Conservation (phyloP, 2,329 filamentous ascomycete species). For the Monosporascus sp. region DNA sequence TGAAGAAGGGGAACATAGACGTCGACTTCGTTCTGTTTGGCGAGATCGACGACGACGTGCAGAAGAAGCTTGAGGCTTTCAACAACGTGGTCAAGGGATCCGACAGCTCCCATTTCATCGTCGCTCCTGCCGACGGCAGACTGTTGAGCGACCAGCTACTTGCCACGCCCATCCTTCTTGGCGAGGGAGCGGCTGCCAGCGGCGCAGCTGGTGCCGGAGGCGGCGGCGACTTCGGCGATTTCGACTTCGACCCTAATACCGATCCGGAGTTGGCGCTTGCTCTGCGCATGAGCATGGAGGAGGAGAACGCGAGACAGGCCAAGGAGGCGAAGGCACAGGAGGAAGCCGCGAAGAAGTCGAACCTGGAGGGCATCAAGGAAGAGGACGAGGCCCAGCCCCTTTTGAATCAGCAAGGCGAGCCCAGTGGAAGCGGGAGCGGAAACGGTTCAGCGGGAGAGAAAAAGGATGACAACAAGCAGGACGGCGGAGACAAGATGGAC, state of each 20-base stretch:
- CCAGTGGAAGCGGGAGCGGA: slow-evolving; percentile 51
- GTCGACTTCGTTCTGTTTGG: slow-evolving; percentile 96
- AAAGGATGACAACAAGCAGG: slow-evolving; percentile 49
- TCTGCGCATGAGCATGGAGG: slow-evolving; percentile 95
- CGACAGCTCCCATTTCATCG: slow-evolving; percentile 86
- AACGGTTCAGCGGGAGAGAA: slow-evolving; percentile 32
- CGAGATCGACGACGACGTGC: slow-evolving; percentile 80
- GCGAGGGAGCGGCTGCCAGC: slow-evolving; percentile 63
- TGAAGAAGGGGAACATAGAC: slow-evolving; percentile 96
- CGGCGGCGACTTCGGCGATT: slow-evolving; percentile 67
- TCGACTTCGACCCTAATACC: slow-evolving; percentile 83
- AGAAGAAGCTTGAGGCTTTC: slow-evolving; percentile 91
- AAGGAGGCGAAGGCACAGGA: slow-evolving; percentile 75
- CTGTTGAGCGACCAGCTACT: slow-evolving; percentile 90
- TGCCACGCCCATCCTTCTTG: slow-evolving; percentile 82
- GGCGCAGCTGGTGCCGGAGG: slow-evolving; percentile 52
- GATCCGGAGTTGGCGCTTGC: slow-evolving; percentile 94
- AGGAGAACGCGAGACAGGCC: slow-evolving; percentile 91
- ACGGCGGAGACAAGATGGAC: slow-evolving; percentile 79
- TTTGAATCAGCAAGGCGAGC: slow-evolving; percentile 59
- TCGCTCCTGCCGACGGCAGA: slow-evolving; percentile 86
- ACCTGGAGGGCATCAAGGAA: slow-evolving; percentile 77
- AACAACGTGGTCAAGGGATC: slow-evolving; percentile 87
- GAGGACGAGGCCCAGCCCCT: slow-evolving; percentile 67
- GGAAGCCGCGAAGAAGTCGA: slow-evolving; percentile 66